phyloP scores from a whole-genome alignment of 2,329 filamentous ascomycete species.

The Alternaria arborescens region DNA sequence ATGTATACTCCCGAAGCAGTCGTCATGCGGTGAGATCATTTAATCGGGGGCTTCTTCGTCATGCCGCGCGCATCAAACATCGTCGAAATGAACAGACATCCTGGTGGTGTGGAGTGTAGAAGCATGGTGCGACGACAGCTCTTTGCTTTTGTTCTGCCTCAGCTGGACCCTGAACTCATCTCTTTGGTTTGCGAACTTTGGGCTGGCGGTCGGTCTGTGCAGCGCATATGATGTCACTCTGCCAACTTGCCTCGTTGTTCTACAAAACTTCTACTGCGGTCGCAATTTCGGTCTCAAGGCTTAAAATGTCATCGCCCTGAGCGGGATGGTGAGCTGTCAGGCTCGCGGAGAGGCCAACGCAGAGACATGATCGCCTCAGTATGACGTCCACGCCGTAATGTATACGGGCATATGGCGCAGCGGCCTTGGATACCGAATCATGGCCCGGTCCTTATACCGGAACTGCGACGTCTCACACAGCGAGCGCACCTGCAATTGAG shows the following conservation, averaged over 20 bases:
- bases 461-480: slow-evolving; percentile 1
- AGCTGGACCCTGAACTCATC: slow-evolving; percentile 23
- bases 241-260: slow-evolving; percentile 3
- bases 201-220: slow-evolving; percentile 21
- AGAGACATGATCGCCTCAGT: slow-evolving; percentile 16
- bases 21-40: slow-evolving; percentile 12
- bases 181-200: slow-evolving; percentile 3
- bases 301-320: slow-evolving; percentile 5
- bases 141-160: slow-evolving; percentile 21
- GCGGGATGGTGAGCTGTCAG: slow-evolving; percentile 36
- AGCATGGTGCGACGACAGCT: slow-evolving; percentile 28
- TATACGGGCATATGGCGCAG: neutral
- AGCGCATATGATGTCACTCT: slow-evolving; percentile 34
- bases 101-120: neutral
- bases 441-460: neutral
- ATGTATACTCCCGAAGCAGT: slow-evolving; percentile 1
- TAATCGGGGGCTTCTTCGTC: slow-evolving; percentile 3
- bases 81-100: slow-evolving; percentile 5
- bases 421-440: slow-evolving; percentile 12
- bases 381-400: slow-evolving; percentile 22
- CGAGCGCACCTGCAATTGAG: slow-evolving; percentile 6
- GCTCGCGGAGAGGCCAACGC: slow-evolving; percentile 32
- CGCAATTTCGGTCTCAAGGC: neutral
- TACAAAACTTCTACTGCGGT: neutral
- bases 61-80: slow-evolving; percentile 5